A percentile compares a stretch with the other conserved stretches of the same genome.
phyloP scores from a whole-genome alignment of 228 moss, liverwort and hornwort species.

The Sphagnum fallax region DNA sequence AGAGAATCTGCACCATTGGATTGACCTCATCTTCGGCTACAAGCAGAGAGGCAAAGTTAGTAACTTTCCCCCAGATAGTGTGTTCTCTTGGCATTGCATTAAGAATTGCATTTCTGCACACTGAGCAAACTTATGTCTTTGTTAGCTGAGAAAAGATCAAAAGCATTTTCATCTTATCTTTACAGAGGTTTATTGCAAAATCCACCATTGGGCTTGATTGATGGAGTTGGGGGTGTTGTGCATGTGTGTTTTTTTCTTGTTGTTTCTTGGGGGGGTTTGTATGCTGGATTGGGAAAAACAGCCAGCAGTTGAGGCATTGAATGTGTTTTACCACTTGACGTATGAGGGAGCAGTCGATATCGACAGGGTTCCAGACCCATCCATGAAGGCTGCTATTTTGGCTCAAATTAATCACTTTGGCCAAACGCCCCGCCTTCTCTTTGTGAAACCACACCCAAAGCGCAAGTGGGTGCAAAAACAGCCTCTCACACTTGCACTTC shows the following conservation, averaged over 20 bases:
- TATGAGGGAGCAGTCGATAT: slow-evolving; percentile 99
- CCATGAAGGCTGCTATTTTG: slow-evolving; percentile 95
- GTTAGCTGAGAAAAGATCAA: no score
- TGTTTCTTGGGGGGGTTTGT: no score
- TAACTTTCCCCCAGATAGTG: neutral
- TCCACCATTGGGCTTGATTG: no score
- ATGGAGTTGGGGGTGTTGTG: no score
- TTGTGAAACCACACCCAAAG: slow-evolving; percentile 81
- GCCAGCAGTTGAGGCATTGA: slow-evolving; percentile 94
- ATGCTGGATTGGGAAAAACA: slow-evolving; percentile 12
- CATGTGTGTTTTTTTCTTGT: no score
- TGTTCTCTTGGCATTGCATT: no score
- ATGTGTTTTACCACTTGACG: slow-evolving; percentile 95
- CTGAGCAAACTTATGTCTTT: no score
- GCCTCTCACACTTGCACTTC: slow-evolving; percentile 64
- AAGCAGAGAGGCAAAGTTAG: slow-evolving; percentile 90
- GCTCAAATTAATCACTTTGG: slow-evolving; percentile 99
- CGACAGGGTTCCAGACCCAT: slow-evolving; percentile 81
- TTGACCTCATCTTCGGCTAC: slow-evolving; percentile 94
- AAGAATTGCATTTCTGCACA: no score
- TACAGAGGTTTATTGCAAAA: no score
- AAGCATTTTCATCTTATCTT: slow-evolving; percentile 1
- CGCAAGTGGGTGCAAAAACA: slow-evolving; percentile 78
- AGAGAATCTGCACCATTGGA: slow-evolving; percentile 97
- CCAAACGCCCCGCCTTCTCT: slow-evolving; percentile 82